phyloP scores from a whole-genome alignment of 257 asterid genomes.

The Thymus mandschuricus region DNA sequence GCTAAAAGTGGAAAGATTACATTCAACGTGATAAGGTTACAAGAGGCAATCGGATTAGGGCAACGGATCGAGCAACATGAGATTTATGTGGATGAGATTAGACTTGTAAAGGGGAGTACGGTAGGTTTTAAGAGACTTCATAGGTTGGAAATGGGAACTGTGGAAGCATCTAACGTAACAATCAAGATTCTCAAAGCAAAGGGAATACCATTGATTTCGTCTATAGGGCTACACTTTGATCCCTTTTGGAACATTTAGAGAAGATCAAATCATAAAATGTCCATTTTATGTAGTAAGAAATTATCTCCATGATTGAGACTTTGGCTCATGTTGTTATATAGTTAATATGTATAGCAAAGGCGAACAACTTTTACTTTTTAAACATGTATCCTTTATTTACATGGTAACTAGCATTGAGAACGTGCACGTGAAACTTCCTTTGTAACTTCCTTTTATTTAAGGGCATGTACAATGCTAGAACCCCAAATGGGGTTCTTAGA shows the following conservation, averaged over 20 bases:
- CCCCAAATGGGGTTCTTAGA: too few relatives aligned
- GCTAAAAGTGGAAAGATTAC: slow-evolving; percentile 38
- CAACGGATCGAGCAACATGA: slow-evolving; percentile 69
- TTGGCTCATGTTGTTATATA: too few relatives aligned
- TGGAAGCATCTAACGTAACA: slow-evolving; percentile 50
- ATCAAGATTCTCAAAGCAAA: slow-evolving; percentile 62
- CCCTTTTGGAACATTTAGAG: slow-evolving; percentile 72
- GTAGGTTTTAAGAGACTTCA: slow-evolving; percentile 88
- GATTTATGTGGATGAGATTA: slow-evolving; percentile 57
- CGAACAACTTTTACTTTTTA: too few relatives aligned
- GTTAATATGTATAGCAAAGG: too few relatives aligned
- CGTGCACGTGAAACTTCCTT: too few relatives aligned
- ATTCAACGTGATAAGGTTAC: slow-evolving; percentile 86
- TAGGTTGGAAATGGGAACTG: slow-evolving; percentile 59
- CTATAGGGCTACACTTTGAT: slow-evolving; percentile 81
- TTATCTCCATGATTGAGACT: not conserved
- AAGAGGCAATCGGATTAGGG: slow-evolving; percentile 94
- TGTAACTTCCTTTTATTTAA: too few relatives aligned
- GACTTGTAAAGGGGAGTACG: slow-evolving; percentile 65
- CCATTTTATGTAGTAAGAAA: too few relatives aligned
- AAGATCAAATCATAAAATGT: too few relatives aligned
- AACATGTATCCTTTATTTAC: too few relatives aligned
- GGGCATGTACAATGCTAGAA: too few relatives aligned
- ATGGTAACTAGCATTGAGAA: too few relatives aligned
- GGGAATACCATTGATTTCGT: slow-evolving; percentile 76